Evolutionary conservation across 108 stramenopile species (phyloP).

Genomic region (Skeletonema potamos): DNA sequence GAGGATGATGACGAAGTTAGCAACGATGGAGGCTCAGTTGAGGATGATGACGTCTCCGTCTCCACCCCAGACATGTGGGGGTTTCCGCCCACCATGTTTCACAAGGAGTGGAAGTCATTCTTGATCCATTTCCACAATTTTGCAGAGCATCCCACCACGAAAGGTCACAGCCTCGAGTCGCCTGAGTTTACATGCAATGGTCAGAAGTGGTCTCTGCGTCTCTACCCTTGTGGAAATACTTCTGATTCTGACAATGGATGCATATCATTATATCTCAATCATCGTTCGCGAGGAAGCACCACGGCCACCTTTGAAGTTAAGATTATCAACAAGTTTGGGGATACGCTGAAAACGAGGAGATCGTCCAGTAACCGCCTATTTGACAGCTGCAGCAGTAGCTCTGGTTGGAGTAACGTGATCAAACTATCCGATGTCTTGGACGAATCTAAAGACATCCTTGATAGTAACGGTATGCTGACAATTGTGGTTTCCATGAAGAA

Average conservation of each 20-base stretch:
- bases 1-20: not conserved
- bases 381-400: not conserved
- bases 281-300: not conserved
- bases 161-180: not conserved
- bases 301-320: not conserved
- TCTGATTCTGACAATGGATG: not conserved
- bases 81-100: not conserved
- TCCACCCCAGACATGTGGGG: not conserved
- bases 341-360: not conserved
- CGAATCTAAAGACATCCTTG: not conserved
- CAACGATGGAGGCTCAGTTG: not conserved
- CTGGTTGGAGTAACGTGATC: not conserved
- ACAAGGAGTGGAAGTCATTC: not conserved
- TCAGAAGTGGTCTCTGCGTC: not conserved
- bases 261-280: not conserved
- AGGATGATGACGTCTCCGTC: not conserved
- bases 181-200: conserved; percentile 1
- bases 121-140: not conserved
- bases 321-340: not conserved
- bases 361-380: not conserved
- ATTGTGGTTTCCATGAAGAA: not conserved
- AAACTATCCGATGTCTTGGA: not conserved
- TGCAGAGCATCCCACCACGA: not conserved
- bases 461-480: not conserved
- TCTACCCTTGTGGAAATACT: not conserved